Evolutionary conservation across 441 rosid species (phyloP).

Genomic region (Adansonia grandidieri): DNA sequence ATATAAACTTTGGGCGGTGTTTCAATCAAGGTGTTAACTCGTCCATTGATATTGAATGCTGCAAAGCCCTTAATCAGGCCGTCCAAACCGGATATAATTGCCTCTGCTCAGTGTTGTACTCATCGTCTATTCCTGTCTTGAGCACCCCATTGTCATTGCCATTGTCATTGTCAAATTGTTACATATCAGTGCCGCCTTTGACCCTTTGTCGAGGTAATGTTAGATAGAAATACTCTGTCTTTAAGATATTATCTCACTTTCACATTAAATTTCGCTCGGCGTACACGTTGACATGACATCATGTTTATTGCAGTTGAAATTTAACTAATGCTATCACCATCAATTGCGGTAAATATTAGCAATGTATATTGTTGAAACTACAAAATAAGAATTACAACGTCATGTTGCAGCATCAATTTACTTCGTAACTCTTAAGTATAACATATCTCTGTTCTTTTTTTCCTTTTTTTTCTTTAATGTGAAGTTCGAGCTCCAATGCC

Average conservation of each 20-base stretch:
- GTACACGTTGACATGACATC: too few species aligned
- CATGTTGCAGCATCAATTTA: too few species aligned
- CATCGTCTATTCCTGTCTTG: conserved; percentile 28
- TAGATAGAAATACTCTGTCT: not conserved
- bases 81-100: conserved; percentile 37
- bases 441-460: too few species aligned
- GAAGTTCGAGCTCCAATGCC: conserved; percentile 38
- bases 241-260: not conserved
- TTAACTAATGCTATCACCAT: too few species aligned
- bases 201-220: conserved; percentile 40
- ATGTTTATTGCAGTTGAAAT: too few species aligned
- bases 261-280: too few species aligned
- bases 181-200: conserved; percentile 36
- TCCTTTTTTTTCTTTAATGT: not conserved
- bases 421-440: not conserved
- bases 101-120: conserved; percentile 37
- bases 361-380: too few species aligned
- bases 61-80: conserved; percentile 38
- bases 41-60: conserved; percentile 36
- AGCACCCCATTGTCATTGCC: conserved; percentile 33
- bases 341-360: too few species aligned
- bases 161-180: conserved; percentile 35
- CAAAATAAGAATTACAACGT: too few species aligned
- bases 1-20: conserved; percentile 32
- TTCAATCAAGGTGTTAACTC: conserved; percentile 31